Evolutionary conservation across 2,329 filamentous ascomycete species (phyloP).

Genomic region (Penicillium capsulatum): DNA sequence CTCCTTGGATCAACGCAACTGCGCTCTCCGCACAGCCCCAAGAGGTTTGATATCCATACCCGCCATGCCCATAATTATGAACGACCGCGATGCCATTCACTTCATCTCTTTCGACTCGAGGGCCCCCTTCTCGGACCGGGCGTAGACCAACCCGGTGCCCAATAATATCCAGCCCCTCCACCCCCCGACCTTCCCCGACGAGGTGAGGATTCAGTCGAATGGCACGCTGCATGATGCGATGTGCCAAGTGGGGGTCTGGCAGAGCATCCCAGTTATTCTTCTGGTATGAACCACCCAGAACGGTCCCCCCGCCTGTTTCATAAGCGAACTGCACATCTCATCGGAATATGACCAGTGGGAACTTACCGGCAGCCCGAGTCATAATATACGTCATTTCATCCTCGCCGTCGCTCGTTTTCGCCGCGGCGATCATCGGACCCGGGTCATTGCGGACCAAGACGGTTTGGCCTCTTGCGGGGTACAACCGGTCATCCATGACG

Average conservation of each 20-base stretch:
- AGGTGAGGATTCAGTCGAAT: slow-evolving; percentile 36
- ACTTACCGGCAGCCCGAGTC: slow-evolving; percentile 59
- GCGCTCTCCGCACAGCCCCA: slow-evolving; percentile 68
- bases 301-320: slow-evolving; percentile 65
- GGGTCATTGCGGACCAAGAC: slow-evolving; percentile 78
- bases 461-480: slow-evolving; percentile 76
- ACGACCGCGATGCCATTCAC: slow-evolving; percentile 55
- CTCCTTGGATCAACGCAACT: slow-evolving; percentile 61
- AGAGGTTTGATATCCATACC: slow-evolving; percentile 60
- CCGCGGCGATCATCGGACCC: slow-evolving; percentile 63
- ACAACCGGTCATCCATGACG: slow-evolving; percentile 68
- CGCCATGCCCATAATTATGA: slow-evolving; percentile 45
- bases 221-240: slow-evolving; percentile 73
- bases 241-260: slow-evolving; percentile 73
- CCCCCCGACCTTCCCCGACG: slow-evolving; percentile 56
- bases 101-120: slow-evolving; percentile 69
- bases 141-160: slow-evolving; percentile 78
- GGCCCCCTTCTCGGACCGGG: slow-evolving; percentile 68
- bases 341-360: no score
- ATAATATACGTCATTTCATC: slow-evolving; percentile 77
- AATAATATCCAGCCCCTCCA: slow-evolving; percentile 69
- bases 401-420: slow-evolving; percentile 67
- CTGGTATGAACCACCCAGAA: slow-evolving; percentile 80
- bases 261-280: slow-evolving; percentile 73
- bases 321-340: neutral